Evolutionary conservation across 495 filamentous ascomycete species (phyloP).

Genomic region (Gamarada debralockiae): DNA sequence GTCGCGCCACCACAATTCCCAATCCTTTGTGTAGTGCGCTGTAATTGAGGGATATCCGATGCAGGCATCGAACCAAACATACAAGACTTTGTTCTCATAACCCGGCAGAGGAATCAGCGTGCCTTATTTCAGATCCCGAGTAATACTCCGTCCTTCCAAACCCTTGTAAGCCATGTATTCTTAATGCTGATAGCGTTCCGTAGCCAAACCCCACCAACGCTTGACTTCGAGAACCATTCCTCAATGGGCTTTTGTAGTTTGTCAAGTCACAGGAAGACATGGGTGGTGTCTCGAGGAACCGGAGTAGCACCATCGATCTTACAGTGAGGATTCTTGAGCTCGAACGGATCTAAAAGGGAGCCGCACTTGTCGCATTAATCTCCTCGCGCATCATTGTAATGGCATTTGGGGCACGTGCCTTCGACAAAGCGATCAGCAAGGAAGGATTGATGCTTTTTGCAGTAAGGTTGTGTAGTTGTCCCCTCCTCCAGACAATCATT

Average conservation of each 20-base stretch:
- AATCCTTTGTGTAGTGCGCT: constrained; percentile 84
- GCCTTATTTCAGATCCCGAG: constrained; percentile 85
- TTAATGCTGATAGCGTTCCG: constrained; percentile 54
- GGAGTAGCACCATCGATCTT: constrained; percentile 83
- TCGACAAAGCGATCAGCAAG: constrained; percentile 92
- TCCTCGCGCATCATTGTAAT: constrained; percentile 72
- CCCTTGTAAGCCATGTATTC: constrained; percentile 55
- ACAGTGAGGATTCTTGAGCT: constrained; percentile 58
- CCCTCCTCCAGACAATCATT: constrained; percentile 80
- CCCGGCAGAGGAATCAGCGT: constrained; percentile 60
- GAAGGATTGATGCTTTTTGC: constrained; percentile 78
- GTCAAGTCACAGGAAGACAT: constrained; percentile 69
- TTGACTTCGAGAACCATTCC: constrained; percentile 58
- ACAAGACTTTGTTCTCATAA: constrained; percentile 72
- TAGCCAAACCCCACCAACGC: constrained; percentile 52
- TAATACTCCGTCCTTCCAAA: constrained; percentile 80
- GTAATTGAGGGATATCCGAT: constrained; percentile 97
- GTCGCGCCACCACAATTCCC: constrained; percentile 95
- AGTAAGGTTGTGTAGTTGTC: constrained; percentile 76
- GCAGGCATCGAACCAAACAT: constrained; percentile 98
- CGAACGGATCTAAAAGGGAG: constrained; percentile 72
- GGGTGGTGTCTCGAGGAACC: constrained; percentile 57
- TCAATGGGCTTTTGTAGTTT: constrained; percentile 71
- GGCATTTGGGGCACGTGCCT: constrained; percentile 79
- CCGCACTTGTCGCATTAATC: constrained; percentile 86